Base-by-base conservation (phyloP, 495 filamentous ascomycete species). In the Elaphomyces granulatus region DNA sequence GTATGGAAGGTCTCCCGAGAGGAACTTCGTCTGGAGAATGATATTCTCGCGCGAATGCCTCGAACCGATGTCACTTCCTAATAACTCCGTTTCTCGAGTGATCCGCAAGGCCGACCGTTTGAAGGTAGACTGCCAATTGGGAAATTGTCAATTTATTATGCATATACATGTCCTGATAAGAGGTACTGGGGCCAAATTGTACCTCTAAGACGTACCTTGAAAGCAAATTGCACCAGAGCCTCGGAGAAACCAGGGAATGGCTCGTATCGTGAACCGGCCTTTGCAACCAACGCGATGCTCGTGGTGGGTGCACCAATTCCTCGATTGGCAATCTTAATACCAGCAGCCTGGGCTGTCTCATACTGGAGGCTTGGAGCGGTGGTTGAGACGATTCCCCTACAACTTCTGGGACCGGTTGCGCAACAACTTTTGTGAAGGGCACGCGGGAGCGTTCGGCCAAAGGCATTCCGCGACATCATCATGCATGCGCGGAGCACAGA, bases 1-100 rank as follows among this genome's bases (percentile, higher is more conserved):
- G 75, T 96, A 99, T 46, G 90, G 87, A 44, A 99, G 77, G 49
- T 99, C 86, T 54, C 87, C 78, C 55, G 86, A 74, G 41, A 99
- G 74, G 72, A 96, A 96, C 61, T 84, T 94, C 55, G 90, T 81
- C 59, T 83, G 75, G 50, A 96, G 64, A 48, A 96, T 75, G 43
- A 99, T 63, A 50, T 87, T 87, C 66, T 99, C 90, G 53, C 87
- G 78, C 48, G 87, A 83, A 67, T 94, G 83, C 63, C 81, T 80
- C 38, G 90, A 67, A 49, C 64, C 70, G 61, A 94, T 74, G 70
- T 85, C 75, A 50, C 83, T 82, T 47, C 90, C 90, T 46, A 96
- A 73, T 47, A 99, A 78, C 67, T 99, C 90, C 48, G 80, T 69
- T 71, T 99, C 90, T 68, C 90, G 80, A 58, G 76, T 78, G 60